phyloP scores from a whole-genome alignment of 345 rosid genomes.

The Raphanus raphanistrum region DNA sequence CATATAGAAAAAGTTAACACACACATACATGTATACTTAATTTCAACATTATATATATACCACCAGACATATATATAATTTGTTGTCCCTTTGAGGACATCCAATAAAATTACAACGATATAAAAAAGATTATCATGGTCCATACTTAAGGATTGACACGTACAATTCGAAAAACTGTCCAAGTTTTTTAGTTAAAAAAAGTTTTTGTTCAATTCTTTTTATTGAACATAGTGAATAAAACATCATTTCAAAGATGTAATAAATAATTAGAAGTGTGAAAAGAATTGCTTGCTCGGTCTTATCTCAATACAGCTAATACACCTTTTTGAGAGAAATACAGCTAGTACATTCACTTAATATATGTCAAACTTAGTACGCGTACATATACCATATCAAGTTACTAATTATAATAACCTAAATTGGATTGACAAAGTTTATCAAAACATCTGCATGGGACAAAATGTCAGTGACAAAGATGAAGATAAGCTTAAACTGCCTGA shows the following conservation, averaged over 20 bases:
- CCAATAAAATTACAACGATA: no score
- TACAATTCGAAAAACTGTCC: no score
- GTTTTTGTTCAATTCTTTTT: slow-evolving; percentile 1
- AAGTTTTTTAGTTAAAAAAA: no score
- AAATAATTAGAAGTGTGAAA: slow-evolving; percentile 18
- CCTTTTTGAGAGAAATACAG: background rate
- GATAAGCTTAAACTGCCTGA: background rate
- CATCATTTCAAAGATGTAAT: background rate
- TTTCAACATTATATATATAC: no score
- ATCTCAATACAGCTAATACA: slow-evolving; percentile 10
- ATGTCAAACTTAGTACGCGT: slow-evolving; percentile 14
- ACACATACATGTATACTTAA: background rate
- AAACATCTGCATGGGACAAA: slow-evolving; percentile 10
- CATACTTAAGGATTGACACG: no score
- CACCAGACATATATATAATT: no score
- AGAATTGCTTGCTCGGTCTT: slow-evolving; percentile 11
- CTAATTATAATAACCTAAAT: background rate
- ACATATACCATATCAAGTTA: background rate
- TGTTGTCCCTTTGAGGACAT: no score
- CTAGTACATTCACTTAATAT: background rate
- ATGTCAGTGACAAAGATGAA: background rate
- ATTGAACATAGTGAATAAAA: background rate
- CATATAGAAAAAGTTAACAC: background rate
- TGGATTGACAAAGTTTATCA: slow-evolving; percentile 21
- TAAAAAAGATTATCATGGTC: no score